Percentiles rank a stretch among this genome's conserved stretches.
These are phyloP conservation scores for Picochlorum sp. DNA, from an alignment of 139 green algal species.

Conservation along the genomic window DNA sequence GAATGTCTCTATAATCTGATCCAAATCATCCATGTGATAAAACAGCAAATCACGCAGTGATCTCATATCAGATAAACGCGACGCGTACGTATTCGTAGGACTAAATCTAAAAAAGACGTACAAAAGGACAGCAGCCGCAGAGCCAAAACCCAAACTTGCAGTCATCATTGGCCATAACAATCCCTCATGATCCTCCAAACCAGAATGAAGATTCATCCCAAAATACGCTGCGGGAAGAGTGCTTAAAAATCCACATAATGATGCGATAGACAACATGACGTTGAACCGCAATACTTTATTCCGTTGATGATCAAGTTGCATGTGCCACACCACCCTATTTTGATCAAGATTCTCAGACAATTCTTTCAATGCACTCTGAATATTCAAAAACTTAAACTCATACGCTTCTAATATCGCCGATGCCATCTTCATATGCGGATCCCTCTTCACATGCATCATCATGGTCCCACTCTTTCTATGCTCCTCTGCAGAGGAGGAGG, in stretches of 20 bases:
- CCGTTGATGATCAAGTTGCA: conserved; percentile 44
- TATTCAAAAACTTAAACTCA: conserved; percentile 36
- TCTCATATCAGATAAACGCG: conserved; percentile 35
- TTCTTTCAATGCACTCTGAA: conserved; percentile 26
- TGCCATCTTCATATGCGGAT: conserved; percentile 34
- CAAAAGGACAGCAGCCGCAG: background rate
- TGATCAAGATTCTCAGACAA: conserved; percentile 36
- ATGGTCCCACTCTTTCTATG: background rate
- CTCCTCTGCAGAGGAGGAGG: background rate
- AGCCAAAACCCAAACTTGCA: background rate
- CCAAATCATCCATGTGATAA: conserved; percentile 45
- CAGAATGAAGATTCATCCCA: conserved; percentile 46
- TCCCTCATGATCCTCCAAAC: conserved; percentile 25
- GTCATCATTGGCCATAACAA: conserved; percentile 36
- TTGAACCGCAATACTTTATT: conserved; percentile 50
- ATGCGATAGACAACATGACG: conserved; percentile 31
- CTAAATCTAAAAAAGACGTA: conserved; percentile 33
- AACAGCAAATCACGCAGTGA: conserved; percentile 36
- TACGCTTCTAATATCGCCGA: conserved; percentile 37
- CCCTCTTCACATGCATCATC: background rate
- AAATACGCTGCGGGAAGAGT: conserved; percentile 44
- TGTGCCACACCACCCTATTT: conserved; percentile 41
- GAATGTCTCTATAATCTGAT: conserved; percentile 17
- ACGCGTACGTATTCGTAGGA: conserved; percentile 28
- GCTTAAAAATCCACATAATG: conserved; percentile 21